These are phyloP conservation scores for Wickerhamiella pararugosa DNA, from an alignment of 1,139 yeast species.

Conservation along the genomic window DNA sequence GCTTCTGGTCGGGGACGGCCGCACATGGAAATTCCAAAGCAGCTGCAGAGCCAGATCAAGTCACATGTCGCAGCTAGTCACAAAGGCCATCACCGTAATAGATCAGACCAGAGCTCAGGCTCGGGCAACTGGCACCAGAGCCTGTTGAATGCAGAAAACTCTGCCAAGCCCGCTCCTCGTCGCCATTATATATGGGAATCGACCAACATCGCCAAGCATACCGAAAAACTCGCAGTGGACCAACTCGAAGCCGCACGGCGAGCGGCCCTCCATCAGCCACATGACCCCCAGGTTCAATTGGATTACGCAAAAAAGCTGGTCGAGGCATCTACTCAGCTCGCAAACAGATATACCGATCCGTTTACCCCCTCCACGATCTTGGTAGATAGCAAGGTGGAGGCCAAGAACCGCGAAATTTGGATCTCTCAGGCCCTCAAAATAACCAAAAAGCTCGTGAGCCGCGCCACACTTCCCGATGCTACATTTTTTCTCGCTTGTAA, in stretches of 20 bases:
- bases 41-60: too few relatives aligned
- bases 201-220: neutral
- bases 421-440: conserved; percentile 42
- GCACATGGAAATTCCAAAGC: too few relatives aligned
- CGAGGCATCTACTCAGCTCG: conserved; percentile 23
- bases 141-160: neutral
- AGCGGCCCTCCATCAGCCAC: conserved; percentile 19
- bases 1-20: too few relatives aligned
- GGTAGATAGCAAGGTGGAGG: conserved; percentile 30
- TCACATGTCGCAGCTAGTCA: too few relatives aligned
- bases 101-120: too few relatives aligned
- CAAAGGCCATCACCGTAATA: too few relatives aligned
- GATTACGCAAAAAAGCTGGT: conserved; percentile 26
- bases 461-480: conserved; percentile 34
- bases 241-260: conserved; percentile 21
- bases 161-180: conserved; percentile 3
- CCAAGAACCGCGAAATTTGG: conserved; percentile 39
- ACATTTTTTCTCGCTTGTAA: conserved; percentile 43
- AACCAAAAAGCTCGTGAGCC: conserved; percentile 34
- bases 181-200: conserved; percentile 6
- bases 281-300: conserved; percentile 23
- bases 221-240: conserved; percentile 17
- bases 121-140: too few relatives aligned
- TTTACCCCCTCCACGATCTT: conserved; percentile 18
- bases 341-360: conserved; percentile 22